A percentile compares a stretch with the other conserved stretches of the same genome.
Evolutionary conservation across 2,329 filamentous ascomycete genomes (phyloP).

Genomic region (Stagonosporopsis chrysanthemi): DNA sequence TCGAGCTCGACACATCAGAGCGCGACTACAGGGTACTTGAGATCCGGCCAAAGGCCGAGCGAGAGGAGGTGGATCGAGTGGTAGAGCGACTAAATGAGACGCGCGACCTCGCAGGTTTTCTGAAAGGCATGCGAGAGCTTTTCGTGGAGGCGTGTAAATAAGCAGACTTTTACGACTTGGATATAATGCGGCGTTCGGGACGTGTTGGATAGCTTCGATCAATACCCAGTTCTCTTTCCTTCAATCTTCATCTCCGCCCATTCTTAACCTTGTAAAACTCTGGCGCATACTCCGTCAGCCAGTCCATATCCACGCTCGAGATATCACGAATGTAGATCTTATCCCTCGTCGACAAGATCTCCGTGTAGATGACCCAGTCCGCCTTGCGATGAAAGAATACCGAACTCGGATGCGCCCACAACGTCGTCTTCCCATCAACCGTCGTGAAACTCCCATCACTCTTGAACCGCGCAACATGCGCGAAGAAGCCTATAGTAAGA

Average conservation of each 20-base stretch:
- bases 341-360: constrained; percentile 85
- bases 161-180: not conserved
- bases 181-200: constrained; percentile 18
- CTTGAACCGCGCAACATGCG: constrained; percentile 92
- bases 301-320: constrained; percentile 92
- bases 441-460: constrained; percentile 88
- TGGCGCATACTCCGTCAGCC: constrained; percentile 87
- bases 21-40: constrained; percentile 86
- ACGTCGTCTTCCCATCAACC: constrained; percentile 76
- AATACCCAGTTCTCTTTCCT: constrained; percentile 16
- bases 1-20: constrained; percentile 83
- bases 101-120: constrained; percentile 72
- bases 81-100: constrained; percentile 83
- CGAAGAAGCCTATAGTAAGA: constrained; percentile 89
- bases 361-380: constrained; percentile 95
- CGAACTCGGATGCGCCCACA: constrained; percentile 90
- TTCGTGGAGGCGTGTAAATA: constrained; percentile 67
- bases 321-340: constrained; percentile 93
- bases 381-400: constrained; percentile 96
- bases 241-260: constrained; percentile 17
- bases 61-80: constrained; percentile 77
- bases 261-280: constrained; percentile 61
- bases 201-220: constrained; percentile 12
- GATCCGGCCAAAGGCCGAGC: constrained; percentile 81
- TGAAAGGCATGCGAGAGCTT: constrained; percentile 83